Percentiles rank a stretch among this genome's conserved stretches.
Conservation (phyloP, 2,329 filamentous ascomycete species). For the Incumbomyces delicatus region DNA sequence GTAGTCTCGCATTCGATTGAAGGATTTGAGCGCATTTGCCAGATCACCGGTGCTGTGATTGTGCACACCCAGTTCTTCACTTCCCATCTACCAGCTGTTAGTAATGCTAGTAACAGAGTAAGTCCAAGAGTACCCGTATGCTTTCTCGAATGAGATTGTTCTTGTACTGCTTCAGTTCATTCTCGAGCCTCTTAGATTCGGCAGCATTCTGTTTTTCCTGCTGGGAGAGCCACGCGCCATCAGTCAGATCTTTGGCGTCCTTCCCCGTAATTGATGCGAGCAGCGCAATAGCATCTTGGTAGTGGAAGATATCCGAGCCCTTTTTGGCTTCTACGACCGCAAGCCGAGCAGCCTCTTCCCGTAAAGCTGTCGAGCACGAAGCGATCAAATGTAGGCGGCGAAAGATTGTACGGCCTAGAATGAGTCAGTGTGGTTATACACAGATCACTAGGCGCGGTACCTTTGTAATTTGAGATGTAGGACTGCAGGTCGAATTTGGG, state of each 20-base stretch:
- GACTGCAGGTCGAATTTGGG: slow-evolving; percentile 87
- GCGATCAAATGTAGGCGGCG: slow-evolving; percentile 77
- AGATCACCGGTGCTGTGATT: slow-evolving; percentile 71
- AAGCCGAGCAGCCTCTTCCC: slow-evolving; percentile 68
- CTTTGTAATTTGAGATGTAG: slow-evolving; percentile 81
- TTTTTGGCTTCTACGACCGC: slow-evolving; percentile 67
- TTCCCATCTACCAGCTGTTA: slow-evolving; percentile 60
- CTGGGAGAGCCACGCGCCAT: slow-evolving; percentile 65
- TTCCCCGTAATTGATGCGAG: slow-evolving; percentile 52
- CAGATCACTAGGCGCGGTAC: slow-evolving; percentile 38
- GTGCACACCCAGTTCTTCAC: slow-evolving; percentile 82
- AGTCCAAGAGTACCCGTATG: slow-evolving; percentile 56
- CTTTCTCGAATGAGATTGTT: slow-evolving; percentile 97
- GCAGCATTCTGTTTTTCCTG: slow-evolving; percentile 56
- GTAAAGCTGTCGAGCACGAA: slow-evolving; percentile 62
- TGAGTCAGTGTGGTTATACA: background rate
- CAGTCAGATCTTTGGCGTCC: slow-evolving; percentile 57
- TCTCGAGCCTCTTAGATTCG: slow-evolving; percentile 67
- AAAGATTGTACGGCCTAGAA: slow-evolving; percentile 66
- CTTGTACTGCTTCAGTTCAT: slow-evolving; percentile 83
- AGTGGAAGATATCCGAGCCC: slow-evolving; percentile 63
- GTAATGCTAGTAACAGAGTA: background rate
- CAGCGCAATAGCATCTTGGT: slow-evolving; percentile 57
- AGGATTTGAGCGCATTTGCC: slow-evolving; percentile 63
- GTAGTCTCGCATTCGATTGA: slow-evolving; percentile 78